phyloP scores from a whole-genome alignment of 1,139 yeast species.

The Saccharomyces hybrid region DNA sequence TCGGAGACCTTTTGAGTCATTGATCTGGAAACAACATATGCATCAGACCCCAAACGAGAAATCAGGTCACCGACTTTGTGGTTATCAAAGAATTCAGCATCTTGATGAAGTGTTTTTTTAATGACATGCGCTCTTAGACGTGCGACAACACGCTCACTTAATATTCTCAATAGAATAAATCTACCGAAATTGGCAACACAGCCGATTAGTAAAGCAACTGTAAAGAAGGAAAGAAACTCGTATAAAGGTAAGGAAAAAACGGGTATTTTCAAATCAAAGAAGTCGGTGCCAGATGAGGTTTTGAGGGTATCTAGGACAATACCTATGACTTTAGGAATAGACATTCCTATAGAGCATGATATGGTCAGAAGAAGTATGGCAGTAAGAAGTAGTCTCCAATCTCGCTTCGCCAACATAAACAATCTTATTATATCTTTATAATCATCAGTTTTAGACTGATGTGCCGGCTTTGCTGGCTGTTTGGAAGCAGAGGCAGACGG shows the following conservation, averaged over 20 bases:
- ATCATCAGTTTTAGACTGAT: slow-evolving; percentile 26
- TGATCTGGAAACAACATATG: slow-evolving; percentile 80
- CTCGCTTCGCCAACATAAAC: slow-evolving; percentile 42
- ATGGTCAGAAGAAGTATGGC: slow-evolving; percentile 57
- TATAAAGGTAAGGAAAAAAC: slow-evolving; percentile 42
- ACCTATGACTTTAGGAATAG: slow-evolving; percentile 78
- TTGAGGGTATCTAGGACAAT: slow-evolving; percentile 58
- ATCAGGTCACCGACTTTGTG: slow-evolving; percentile 92
- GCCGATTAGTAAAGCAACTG: slow-evolving; percentile 56
- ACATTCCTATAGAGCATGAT: slow-evolving; percentile 59
- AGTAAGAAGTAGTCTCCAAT: slow-evolving; percentile 40
- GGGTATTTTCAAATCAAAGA: slow-evolving; percentile 33
- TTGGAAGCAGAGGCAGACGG: not conserved
- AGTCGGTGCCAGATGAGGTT: slow-evolving; percentile 29
- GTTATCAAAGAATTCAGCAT: slow-evolving; percentile 85
- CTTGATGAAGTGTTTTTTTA: slow-evolving; percentile 71
- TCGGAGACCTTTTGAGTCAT: slow-evolving; percentile 87
- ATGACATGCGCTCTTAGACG: slow-evolving; percentile 70
- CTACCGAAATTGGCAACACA: slow-evolving; percentile 77
- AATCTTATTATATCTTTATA: slow-evolving; percentile 44
- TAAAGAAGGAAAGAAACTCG: slow-evolving; percentile 42
- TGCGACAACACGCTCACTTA: slow-evolving; percentile 83
- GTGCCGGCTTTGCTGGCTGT: not conserved
- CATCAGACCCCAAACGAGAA: slow-evolving; percentile 79
- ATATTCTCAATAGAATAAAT: slow-evolving; percentile 58